phyloP scores from a whole-genome alignment of 306 rosid species.

The Mimosa pudica region DNA sequence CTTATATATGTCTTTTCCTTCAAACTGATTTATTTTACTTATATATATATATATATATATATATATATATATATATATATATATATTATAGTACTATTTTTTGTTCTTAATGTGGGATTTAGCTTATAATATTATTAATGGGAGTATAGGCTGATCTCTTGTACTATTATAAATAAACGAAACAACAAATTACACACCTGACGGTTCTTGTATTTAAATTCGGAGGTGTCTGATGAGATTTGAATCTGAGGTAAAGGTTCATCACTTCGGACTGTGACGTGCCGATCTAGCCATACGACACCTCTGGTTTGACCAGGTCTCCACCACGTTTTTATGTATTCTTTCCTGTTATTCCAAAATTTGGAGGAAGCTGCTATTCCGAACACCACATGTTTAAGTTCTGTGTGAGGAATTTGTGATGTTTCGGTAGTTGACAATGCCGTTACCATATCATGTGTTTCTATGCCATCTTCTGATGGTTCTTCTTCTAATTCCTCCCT shows the following conservation, averaged over 20 bases:
- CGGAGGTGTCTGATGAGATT: constrained; percentile 58
- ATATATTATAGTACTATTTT: no score
- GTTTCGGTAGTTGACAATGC: constrained; percentile 19
- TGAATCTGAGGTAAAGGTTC: constrained; percentile 66
- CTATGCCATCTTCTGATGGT: background rate
- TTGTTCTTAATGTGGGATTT: no score
- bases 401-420: constrained; percentile 41
- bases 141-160: no score
- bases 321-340: constrained; percentile 87
- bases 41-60: no score
- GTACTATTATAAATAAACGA: background rate
- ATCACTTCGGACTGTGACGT: constrained; percentile 30
- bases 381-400: constrained; percentile 68
- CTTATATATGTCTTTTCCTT: no score
- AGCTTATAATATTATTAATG: no score
- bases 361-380: constrained; percentile 79
- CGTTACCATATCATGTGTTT: background rate
- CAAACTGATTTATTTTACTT: no score
- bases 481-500: background rate
- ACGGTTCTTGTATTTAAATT: constrained; percentile 60
- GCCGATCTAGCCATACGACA: constrained; percentile 74
- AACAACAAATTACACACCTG: constrained; percentile 13
- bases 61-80: no score
- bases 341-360: constrained; percentile 70
- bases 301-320: constrained; percentile 73